These are phyloP conservation scores for Annulohypoxylon nitens DNA, from an alignment of 495 filamentous ascomycete species.

Conservation along the genomic window DNA sequence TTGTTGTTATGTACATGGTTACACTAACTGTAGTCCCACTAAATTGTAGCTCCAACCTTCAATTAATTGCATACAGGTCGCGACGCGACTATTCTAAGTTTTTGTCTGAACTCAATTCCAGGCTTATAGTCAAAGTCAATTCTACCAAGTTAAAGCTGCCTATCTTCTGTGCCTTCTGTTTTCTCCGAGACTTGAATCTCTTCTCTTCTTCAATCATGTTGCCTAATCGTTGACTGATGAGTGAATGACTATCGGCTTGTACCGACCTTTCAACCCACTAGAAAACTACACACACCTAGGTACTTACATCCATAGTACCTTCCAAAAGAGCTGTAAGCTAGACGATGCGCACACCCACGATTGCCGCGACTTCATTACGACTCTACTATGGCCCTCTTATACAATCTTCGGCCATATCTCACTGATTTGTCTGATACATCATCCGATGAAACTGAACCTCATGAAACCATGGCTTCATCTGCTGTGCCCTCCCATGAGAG, in stretches of 20 bases:
- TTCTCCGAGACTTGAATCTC: slow-evolving; percentile 34
- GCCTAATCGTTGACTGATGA: slow-evolving; percentile 2
- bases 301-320: neutral
- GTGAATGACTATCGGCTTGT: slow-evolving; percentile 11
- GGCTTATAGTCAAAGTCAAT: neutral
- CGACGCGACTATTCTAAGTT: slow-evolving; percentile 10
- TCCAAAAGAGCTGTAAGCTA: slow-evolving; percentile 4
- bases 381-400: slow-evolving; percentile 38
- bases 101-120: slow-evolving; percentile 1
- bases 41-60: slow-evolving; percentile 6
- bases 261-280: neutral
- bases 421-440: slow-evolving; percentile 32
- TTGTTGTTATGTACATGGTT: neutral
- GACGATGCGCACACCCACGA: slow-evolving; percentile 25
- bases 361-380: slow-evolving; percentile 6
- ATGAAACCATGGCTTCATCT: slow-evolving; percentile 31
- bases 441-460: slow-evolving; percentile 20
- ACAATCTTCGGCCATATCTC: slow-evolving; percentile 29
- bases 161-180: neutral
- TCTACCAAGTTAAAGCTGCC: neutral
- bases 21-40: slow-evolving; percentile 10
- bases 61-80: slow-evolving; percentile 6
- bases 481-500: slow-evolving; percentile 7
- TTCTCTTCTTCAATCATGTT: slow-evolving; percentile 38
- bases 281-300: neutral